Percentiles rank a stretch among this genome's conserved stretches.
These are phyloP conservation scores for Melocanna baccifera DNA, from an alignment of 176 grass and related monocot species.

Conservation along the genomic window DNA sequence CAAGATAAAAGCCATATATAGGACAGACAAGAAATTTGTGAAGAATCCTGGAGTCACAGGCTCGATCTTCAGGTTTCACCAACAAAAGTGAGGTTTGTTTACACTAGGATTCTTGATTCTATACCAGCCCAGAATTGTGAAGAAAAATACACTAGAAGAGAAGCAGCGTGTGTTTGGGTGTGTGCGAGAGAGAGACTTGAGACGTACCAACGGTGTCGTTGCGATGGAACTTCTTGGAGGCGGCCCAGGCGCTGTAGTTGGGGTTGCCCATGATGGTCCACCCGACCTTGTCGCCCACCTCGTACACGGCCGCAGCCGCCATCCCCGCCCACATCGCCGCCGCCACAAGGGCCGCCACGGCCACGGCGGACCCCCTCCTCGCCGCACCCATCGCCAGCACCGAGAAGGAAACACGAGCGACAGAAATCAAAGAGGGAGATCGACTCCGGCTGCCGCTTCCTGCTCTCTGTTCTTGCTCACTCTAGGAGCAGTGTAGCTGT, in stretches of 20 bases:
- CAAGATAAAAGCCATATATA: neutral
- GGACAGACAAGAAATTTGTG: neutral
- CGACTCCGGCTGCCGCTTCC: neutral
- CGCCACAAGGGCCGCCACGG: neutral
- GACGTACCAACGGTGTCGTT: slow-evolving; percentile 34
- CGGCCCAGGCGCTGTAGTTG: slow-evolving; percentile 52
- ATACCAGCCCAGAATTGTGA: neutral
- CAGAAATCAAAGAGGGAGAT: neutral
- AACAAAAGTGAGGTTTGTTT: neutral
- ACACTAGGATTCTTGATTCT: neutral
- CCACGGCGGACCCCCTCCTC: neutral
- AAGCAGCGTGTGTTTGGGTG: too few species aligned
- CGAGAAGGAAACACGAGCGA: neutral
- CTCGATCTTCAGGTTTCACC: neutral
- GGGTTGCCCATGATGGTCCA: slow-evolving; percentile 54
- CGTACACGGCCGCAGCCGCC: slow-evolving; percentile 51
- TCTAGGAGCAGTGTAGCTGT: neutral
- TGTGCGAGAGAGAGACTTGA: neutral
- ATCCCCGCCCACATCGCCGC: slow-evolving; percentile 22
- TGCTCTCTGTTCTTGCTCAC: neutral
- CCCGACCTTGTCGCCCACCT: slow-evolving; percentile 54
- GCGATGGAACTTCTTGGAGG: slow-evolving; percentile 16
- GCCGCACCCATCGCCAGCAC: slow-evolving; percentile 12
- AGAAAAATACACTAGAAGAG: neutral
- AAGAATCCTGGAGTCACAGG: neutral